Evolutionary conservation across 2,329 filamentous ascomycete genomes (phyloP).

Genomic region (Neophaeococcomyces mojaviensis): DNA sequence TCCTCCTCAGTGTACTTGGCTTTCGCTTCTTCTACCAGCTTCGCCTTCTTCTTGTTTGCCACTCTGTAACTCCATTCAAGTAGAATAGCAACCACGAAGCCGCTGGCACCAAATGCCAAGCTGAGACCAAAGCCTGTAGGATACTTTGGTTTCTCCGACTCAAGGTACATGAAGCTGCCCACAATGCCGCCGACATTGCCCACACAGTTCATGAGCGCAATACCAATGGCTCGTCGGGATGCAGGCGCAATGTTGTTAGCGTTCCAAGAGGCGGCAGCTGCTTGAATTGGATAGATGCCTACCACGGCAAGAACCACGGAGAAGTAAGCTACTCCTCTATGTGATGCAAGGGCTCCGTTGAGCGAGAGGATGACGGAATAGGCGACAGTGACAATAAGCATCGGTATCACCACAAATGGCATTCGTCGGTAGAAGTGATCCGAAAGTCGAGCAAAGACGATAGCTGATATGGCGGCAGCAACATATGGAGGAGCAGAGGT

Average conservation of each 20-base stretch:
- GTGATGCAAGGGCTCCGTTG: constrained; percentile 17
- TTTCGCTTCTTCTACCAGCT: constrained; percentile 27
- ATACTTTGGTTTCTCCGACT: constrained; percentile 29
- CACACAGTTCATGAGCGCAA: constrained; percentile 38
- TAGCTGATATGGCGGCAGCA: constrained; percentile 28
- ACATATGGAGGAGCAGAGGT: constrained; percentile 37
- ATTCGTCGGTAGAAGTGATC: constrained; percentile 28
- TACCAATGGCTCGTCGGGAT: constrained; percentile 33
- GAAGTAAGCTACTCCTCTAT: constrained; percentile 22
- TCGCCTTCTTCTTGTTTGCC: constrained; percentile 19
- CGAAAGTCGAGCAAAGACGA: constrained; percentile 25
- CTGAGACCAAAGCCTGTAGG: constrained; percentile 31
- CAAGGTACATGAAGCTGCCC: constrained; percentile 34
- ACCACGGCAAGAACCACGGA: constrained; percentile 21
- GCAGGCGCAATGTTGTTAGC: constrained; percentile 25
- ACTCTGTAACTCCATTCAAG: constrained; percentile 24
- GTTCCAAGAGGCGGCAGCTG: constrained; percentile 23
- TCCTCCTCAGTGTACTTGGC: constrained; percentile 44
- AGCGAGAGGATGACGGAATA: constrained; percentile 25
- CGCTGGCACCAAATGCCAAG: constrained; percentile 32
- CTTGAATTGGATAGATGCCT: constrained; percentile 25
- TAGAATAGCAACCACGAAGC: constrained; percentile 39
- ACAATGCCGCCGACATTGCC: constrained; percentile 29
- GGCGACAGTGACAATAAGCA: constrained; percentile 22
- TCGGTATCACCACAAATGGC: constrained; percentile 26